Evolutionary conservation across 2,329 filamentous ascomycete species (phyloP), one percentile per base, ranked within the genome.

Genomic region (Phialophora tarda): DNA sequence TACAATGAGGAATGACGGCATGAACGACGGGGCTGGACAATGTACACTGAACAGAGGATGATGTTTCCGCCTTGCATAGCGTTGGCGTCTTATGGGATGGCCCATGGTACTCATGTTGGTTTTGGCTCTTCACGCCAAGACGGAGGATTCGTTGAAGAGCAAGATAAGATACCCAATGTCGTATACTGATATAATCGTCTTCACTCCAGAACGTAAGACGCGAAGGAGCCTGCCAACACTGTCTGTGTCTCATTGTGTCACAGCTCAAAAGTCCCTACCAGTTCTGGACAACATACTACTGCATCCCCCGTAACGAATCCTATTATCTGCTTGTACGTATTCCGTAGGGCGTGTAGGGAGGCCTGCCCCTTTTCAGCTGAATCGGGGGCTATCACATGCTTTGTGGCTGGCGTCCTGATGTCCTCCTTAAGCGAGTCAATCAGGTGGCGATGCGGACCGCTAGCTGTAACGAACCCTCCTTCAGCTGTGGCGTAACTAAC

Each of bases 1-100:
- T 91, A 87, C 72, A 91, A 95, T 65, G 88, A 92, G 17, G 78
- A 74, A 81, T 73, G 56, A 62, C 5, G 28, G 17, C 38, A n/a
- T 6, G 17, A 30, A 62, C 4, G 28, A 54, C 17, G 21, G 59
- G 10, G 21, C 23, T n/a, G 50, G 38, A 21, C 38, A n/a, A n/a
- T 17, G 17, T 44, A 44, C 17, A 21, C 6, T 44, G 14, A 8
- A 57, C 23, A 5, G 24, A 44, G 50, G 17, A 48, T 26, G 53
- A 26, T 28, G 17, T 50, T 17, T 28, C 7, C 59, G 30, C 11
- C 17, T 48, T 66, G 61, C 60, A 63, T 59, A 30, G 61, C 51
- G 65, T 56, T 17, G 60, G 60, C 38, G 59, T 57, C 55, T 12
- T 32, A 14, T 38, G 34, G 56, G 21, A 38, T 30, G 24, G 34